Conservation (phyloP, 2,329 filamentous ascomycete species). For the Colletotrichum magnum region DNA sequence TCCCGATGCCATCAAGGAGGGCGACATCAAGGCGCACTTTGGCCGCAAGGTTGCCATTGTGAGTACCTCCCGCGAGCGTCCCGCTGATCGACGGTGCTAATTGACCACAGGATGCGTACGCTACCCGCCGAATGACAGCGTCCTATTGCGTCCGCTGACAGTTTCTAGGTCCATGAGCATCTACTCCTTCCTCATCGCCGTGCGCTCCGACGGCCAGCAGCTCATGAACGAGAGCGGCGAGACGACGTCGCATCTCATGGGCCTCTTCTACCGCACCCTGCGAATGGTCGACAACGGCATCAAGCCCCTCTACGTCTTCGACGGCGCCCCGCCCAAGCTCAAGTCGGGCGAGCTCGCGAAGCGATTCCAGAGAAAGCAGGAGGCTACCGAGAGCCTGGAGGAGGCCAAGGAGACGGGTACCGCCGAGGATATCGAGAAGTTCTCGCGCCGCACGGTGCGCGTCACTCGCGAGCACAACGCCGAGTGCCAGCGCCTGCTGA, state of each 20-base stretch:
- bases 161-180: slow-evolving; percentile 90
- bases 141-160: slow-evolving; percentile 30
- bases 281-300: slow-evolving; percentile 99
- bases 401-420: slow-evolving; percentile 98
- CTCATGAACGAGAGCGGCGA: slow-evolving; percentile 95
- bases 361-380: slow-evolving; percentile 93
- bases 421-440: slow-evolving; percentile 97
- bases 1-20: slow-evolving; percentile 94
- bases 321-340: slow-evolving; percentile 95
- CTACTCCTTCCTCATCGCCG: slow-evolving; percentile 98
- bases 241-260: slow-evolving; percentile 98
- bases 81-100: background rate
- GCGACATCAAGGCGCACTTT: slow-evolving; percentile 99
- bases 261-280: slow-evolving; percentile 98
- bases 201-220: slow-evolving; percentile 96
- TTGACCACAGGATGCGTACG: slow-evolving; percentile 69
- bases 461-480: slow-evolving; percentile 98
- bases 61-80: slow-evolving; percentile 54
- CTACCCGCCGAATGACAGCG: background rate
- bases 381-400: slow-evolving; percentile 90
- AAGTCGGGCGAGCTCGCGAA: slow-evolving; percentile 98
- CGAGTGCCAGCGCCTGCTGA: slow-evolving; percentile 91
- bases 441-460: slow-evolving; percentile 90
- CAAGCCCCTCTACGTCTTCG: slow-evolving; percentile 98
- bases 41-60: slow-evolving; percentile 98